A percentile compares a stretch with the other conserved stretches of the same genome.
Conservation (phyloP, 768 basidiomycete genomes). For the Myochromella boudieri region DNA sequence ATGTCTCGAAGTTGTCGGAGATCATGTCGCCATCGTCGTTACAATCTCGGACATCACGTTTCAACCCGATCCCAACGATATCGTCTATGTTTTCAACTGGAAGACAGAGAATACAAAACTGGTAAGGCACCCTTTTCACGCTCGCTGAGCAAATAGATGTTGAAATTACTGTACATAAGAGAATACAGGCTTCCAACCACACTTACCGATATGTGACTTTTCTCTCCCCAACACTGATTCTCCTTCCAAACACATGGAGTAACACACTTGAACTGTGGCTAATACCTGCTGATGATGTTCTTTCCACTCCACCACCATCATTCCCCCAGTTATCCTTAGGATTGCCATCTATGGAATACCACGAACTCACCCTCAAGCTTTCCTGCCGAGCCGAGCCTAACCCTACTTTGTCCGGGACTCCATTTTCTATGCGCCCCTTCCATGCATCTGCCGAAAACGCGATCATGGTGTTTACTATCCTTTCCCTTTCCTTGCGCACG, state of each 20-base stretch:
- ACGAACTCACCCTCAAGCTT: slow-evolving; percentile 22
- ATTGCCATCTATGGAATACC: slow-evolving; percentile 30
- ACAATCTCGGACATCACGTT: not conserved
- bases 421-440: slow-evolving; percentile 22
- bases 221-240: slow-evolving; percentile 29
- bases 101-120: slow-evolving; percentile 11
- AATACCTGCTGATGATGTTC: slow-evolving; percentile 21
- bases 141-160: not conserved
- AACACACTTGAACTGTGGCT: slow-evolving; percentile 35
- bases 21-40: slow-evolving; percentile 12
- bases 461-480: slow-evolving; percentile 34
- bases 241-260: slow-evolving; percentile 31
- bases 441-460: slow-evolving; percentile 23
- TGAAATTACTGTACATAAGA: not conserved
- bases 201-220: slow-evolving; percentile 33
- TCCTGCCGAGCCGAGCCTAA: slow-evolving; percentile 43
- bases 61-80: not conserved
- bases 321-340: slow-evolving; percentile 23
- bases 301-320: slow-evolving; percentile 2
- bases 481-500: slow-evolving; percentile 12
- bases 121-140: not conserved
- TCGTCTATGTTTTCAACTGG: slow-evolving; percentile 14
- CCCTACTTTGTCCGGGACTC: slow-evolving; percentile 22
- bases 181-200: too few species aligned
- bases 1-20: too few species aligned